A percentile compares a stretch with the other conserved stretches of the same genome.
These are phyloP conservation scores for Bombardia bombarda DNA, from an alignment of 495 filamentous ascomycete genomes.

Conservation along the genomic window DNA sequence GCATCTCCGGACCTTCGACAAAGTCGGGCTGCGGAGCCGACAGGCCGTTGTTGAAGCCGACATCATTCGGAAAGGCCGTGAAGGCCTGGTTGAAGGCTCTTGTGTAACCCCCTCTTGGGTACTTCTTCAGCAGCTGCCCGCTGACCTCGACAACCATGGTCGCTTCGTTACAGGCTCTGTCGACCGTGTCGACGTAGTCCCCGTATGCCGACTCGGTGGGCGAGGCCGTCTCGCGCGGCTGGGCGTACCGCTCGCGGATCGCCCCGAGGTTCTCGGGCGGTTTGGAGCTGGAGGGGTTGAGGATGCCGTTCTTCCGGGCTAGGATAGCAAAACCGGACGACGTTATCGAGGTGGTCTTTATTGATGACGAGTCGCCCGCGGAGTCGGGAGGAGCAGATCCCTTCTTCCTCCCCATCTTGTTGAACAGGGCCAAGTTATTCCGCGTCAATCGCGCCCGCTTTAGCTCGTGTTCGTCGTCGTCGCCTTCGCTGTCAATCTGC, in stretches of 20 bases:
- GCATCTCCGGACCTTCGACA: slow-evolving; percentile 14
- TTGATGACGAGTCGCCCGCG: not conserved
- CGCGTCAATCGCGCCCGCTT: not conserved
- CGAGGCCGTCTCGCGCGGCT: slow-evolving; percentile 13
- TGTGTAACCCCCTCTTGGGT: slow-evolving; percentile 7
- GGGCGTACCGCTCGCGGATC: slow-evolving; percentile 12
- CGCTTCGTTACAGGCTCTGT: slow-evolving; percentile 12
- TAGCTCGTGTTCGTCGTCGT: not conserved
- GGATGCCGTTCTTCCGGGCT: slow-evolving; percentile 15
- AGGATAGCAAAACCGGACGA: too few relatives aligned
- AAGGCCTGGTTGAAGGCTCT: slow-evolving; percentile 11
- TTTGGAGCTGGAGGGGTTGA: slow-evolving; percentile 12
- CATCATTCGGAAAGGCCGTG: slow-evolving; percentile 13
- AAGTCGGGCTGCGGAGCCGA: slow-evolving; percentile 21
- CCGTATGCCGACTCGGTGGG: slow-evolving; percentile 12
- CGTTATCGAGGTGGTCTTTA: not conserved
- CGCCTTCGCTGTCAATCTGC: not conserved
- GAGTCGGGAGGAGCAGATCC: not conserved
- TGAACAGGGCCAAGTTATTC: not conserved
- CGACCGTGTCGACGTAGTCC: slow-evolving; percentile 11
- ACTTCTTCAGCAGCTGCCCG: slow-evolving; percentile 14
- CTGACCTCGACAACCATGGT: slow-evolving; percentile 10
- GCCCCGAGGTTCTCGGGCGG: slow-evolving; percentile 16
- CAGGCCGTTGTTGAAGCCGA: slow-evolving; percentile 19
- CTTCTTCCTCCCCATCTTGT: not conserved